Percentiles rank a stretch among this genome's conserved stretches.
Evolutionary conservation across 805 yeast genomes (phyloP).

Genomic region (Tetrapisispora taiwanensis): DNA sequence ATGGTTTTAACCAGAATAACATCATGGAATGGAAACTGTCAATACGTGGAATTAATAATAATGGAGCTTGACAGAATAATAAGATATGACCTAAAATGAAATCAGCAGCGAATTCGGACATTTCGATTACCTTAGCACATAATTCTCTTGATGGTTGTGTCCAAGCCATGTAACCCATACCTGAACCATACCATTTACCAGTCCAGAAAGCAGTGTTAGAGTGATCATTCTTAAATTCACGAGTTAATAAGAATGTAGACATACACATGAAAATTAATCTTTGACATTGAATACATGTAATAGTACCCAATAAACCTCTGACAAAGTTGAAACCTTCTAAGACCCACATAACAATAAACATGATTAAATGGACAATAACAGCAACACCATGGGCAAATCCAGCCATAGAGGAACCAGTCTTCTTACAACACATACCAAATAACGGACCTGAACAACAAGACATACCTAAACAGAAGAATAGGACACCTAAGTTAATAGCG

Average conservation of each 20-base stretch:
- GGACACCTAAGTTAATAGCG: conserved; percentile 77
- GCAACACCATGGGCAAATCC: conserved; percentile 94
- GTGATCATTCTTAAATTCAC: conserved; percentile 94
- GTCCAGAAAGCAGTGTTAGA: conserved; percentile 99
- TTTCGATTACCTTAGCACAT: conserved; percentile 84
- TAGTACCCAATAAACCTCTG: conserved; percentile 77
- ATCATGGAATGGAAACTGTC: conserved; percentile 97
- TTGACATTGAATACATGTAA: conserved; percentile 78
- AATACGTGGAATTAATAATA: conserved; percentile 71
- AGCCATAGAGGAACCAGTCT: conserved; percentile 91
- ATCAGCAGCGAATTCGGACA: conserved; percentile 95
- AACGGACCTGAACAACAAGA: conserved; percentile 98
- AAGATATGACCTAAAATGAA: conserved; percentile 86
- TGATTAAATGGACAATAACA: conserved; percentile 73
- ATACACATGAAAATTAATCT: conserved; percentile 77
- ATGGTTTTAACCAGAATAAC: conserved; percentile 97
- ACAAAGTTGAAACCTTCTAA: conserved; percentile 85
- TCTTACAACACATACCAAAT: conserved; percentile 89
- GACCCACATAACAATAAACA: conserved; percentile 96
- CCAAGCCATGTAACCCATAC: conserved; percentile 87
- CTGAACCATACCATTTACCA: conserved; percentile 96
- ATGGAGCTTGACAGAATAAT: conserved; percentile 81
- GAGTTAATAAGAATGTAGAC: conserved; percentile 68
- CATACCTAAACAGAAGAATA: conserved; percentile 64
- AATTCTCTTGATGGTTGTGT: conserved; percentile 96